Evolutionary conservation across 148 eudicot genomes (phyloP).

Genomic region (Camellia granthamiana): DNA sequence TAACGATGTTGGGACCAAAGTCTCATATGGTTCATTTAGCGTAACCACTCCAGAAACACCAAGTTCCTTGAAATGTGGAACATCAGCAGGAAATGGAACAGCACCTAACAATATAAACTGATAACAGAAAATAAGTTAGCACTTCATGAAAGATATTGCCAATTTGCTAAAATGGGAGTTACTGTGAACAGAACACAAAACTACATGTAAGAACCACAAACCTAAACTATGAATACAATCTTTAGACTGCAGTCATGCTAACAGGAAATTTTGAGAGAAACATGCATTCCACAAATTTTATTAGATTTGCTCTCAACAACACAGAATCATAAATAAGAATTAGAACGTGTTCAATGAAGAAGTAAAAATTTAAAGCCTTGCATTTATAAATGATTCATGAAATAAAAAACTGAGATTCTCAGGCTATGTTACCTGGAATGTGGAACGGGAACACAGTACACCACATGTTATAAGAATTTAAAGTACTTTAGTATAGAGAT

Average conservation of each 20-base stretch:
- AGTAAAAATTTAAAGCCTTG: neutral
- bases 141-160: neutral
- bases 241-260: neutral
- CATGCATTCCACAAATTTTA: neutral
- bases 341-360: neutral
- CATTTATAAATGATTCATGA: neutral
- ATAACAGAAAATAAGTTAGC: slow-evolving; percentile 22
- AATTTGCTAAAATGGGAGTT: neutral
- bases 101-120: slow-evolving; percentile 84
- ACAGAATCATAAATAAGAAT: neutral
- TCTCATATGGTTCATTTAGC: slow-evolving; percentile 76
- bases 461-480: too few relatives aligned
- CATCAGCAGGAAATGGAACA: slow-evolving; percentile 82
- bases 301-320: neutral
- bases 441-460: too few relatives aligned
- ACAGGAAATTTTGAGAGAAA: neutral
- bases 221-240: neutral
- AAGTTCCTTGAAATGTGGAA: slow-evolving; percentile 69
- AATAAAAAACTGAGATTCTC: neutral
- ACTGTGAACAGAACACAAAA: neutral
- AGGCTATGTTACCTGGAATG: neutral
- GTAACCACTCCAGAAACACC: slow-evolving; percentile 84
- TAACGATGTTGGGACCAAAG: slow-evolving; percentile 73
- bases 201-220: neutral
- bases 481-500: too few relatives aligned